phyloP scores from a whole-genome alignment of 352 stramenopile species.

The Globisporangium nagaii region DNA sequence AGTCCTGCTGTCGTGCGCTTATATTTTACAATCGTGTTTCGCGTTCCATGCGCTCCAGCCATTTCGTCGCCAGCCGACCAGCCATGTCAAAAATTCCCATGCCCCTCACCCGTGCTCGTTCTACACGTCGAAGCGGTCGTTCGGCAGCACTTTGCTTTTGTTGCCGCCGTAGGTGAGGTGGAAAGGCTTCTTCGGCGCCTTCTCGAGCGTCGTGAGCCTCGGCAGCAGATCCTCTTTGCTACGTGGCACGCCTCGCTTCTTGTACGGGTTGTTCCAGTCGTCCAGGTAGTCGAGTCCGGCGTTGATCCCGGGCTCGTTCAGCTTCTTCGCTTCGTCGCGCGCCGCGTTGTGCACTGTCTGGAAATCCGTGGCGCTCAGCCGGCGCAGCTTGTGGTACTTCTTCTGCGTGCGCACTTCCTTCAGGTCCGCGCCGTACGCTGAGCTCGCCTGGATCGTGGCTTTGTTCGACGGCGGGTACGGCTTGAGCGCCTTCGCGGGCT shows the following conservation, averaged over 20 bases:
- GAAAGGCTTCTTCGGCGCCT: constrained; percentile 39
- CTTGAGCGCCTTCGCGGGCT: constrained; percentile 32
- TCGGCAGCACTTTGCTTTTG: constrained; percentile 62
- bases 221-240: constrained; percentile 45
- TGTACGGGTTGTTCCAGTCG: constrained; percentile 66
- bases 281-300: constrained; percentile 51
- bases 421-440: constrained; percentile 34
- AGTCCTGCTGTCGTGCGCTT: too few relatives aligned
- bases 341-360: constrained; percentile 42
- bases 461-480: constrained; percentile 55
- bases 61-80: too few relatives aligned
- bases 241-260: constrained; percentile 48
- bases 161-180: constrained; percentile 56
- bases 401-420: constrained; percentile 46
- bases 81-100: too few relatives aligned
- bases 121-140: constrained; percentile 64
- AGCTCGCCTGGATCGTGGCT: constrained; percentile 36
- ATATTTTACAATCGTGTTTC: too few relatives aligned
- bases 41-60: too few relatives aligned
- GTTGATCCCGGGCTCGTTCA: constrained; percentile 46
- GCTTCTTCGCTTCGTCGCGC: constrained; percentile 26
- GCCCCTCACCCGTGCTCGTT: constrained; percentile 1
- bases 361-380: constrained; percentile 39
- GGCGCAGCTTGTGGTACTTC: constrained; percentile 55
- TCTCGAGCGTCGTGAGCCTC: constrained; percentile 35